Conservation (phyloP, 2,329 filamentous ascomycete species). For the Colletotrichum sp. region DNA sequence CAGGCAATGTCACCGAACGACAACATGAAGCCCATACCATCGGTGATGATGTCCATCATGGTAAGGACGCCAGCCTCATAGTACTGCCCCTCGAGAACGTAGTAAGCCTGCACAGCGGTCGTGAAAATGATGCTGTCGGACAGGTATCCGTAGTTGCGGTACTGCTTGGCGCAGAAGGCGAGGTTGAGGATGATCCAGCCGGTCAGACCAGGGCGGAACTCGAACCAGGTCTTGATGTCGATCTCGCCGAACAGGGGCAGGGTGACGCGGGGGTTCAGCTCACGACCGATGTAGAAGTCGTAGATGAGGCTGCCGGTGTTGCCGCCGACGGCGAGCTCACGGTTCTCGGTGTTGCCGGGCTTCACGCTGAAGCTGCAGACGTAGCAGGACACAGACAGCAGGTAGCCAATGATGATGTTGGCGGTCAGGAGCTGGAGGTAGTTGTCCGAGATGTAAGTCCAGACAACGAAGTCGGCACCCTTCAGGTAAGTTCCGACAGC, state of each 20-base stretch:
- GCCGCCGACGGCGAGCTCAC: conserved; percentile 70
- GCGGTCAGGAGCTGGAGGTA: conserved; percentile 70
- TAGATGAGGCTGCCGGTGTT: conserved; percentile 72
- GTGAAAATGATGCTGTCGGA: conserved; percentile 73
- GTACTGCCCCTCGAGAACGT: conserved; percentile 71
- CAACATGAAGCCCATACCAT: conserved; percentile 80
- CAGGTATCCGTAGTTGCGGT: conserved; percentile 69
- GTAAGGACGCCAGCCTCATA: conserved; percentile 75
- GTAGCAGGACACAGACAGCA: conserved; percentile 67
- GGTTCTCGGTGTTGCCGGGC: conserved; percentile 60
- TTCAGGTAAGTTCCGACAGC: conserved; percentile 66
- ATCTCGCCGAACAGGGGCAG: conserved; percentile 69
- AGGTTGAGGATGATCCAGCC: conserved; percentile 74
- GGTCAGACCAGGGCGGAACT: conserved; percentile 73
- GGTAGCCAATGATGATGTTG: conserved; percentile 67
- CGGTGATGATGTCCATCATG: conserved; percentile 75
- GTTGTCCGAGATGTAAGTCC: conserved; percentile 76
- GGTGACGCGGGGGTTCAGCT: conserved; percentile 72
- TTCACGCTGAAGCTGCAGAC: conserved; percentile 69
- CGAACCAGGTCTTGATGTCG: conserved; percentile 74
- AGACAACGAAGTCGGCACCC: conserved; percentile 70
- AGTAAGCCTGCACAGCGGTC: conserved; percentile 67
- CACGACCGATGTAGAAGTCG: conserved; percentile 79
- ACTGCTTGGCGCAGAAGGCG: conserved; percentile 72
- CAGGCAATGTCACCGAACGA: conserved; percentile 75